Evolutionary conservation across 371 early-diverging fungal species (phyloP).

Genomic region (Syncephalastrum sp.): DNA sequence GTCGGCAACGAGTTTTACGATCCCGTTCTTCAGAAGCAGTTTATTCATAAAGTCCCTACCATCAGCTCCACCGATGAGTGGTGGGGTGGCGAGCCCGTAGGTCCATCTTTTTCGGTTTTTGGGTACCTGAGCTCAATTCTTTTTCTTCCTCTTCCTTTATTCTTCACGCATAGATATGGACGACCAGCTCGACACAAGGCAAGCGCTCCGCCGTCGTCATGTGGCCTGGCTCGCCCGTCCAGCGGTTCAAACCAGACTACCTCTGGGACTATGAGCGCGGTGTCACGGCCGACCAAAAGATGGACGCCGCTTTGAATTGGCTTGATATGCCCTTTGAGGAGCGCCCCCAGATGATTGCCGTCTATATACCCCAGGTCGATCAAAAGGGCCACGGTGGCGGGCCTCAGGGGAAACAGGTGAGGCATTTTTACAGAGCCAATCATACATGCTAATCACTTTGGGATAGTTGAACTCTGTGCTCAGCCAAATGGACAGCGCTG

Average conservation of each 20-base stretch:
- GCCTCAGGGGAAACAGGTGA: slow-evolving; percentile 63
- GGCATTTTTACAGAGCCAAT: slow-evolving; percentile 5
- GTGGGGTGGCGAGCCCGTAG: slow-evolving; percentile 91
- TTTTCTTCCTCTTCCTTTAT: background rate
- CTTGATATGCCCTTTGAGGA: slow-evolving; percentile 66
- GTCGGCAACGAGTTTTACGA: slow-evolving; percentile 90
- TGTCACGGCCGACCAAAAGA: slow-evolving; percentile 54
- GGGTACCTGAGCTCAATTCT: background rate
- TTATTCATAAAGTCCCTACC: slow-evolving; percentile 69
- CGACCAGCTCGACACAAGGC: slow-evolving; percentile 72
- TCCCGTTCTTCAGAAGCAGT: slow-evolving; percentile 66
- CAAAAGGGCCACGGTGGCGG: slow-evolving; percentile 78
- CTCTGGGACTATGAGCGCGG: slow-evolving; percentile 53
- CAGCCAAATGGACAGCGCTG: slow-evolving; percentile 59
- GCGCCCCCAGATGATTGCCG: slow-evolving; percentile 75
- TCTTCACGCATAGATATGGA: slow-evolving; percentile 67
- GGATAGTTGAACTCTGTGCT: slow-evolving; percentile 61
- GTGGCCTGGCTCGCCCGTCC: slow-evolving; percentile 88
- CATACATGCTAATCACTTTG: too few relatives aligned
- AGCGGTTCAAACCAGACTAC: slow-evolving; percentile 63
- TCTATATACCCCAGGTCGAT: slow-evolving; percentile 87
- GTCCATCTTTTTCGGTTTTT: background rate
- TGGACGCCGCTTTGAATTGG: slow-evolving; percentile 71
- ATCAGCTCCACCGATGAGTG: slow-evolving; percentile 66
- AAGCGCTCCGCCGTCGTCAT: slow-evolving; percentile 72